Evolutionary conservation across 164 flowering plant genomes (phyloP).

Genomic region (Magnolia kwangsiensis): DNA sequence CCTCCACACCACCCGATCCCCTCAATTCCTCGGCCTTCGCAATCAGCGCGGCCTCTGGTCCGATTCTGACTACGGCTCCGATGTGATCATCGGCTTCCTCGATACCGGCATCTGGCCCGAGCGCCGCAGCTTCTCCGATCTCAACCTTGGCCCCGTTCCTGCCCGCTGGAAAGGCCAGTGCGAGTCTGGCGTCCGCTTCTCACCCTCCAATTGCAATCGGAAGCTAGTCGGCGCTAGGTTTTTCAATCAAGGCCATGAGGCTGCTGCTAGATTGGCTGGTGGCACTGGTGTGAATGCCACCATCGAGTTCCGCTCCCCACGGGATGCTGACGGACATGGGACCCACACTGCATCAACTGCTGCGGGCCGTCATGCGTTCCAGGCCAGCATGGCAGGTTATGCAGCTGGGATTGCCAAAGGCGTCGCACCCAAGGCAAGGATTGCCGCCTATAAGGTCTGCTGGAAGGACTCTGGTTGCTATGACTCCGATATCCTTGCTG

Average conservation of each 20-base stretch:
- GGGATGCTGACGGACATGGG: slow-evolving; percentile 97
- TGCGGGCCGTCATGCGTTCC: slow-evolving; percentile 68
- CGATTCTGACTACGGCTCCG: slow-evolving; percentile 88
- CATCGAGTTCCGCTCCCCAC: slow-evolving; percentile 67
- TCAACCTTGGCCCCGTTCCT: slow-evolving; percentile 74
- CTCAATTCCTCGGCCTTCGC: slow-evolving; percentile 83
- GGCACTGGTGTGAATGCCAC: slow-evolving; percentile 44
- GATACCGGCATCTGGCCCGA: slow-evolving; percentile 99
- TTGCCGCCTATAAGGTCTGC: slow-evolving; percentile 89
- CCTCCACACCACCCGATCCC: slow-evolving; percentile 98
- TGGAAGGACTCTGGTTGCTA: slow-evolving; percentile 84
- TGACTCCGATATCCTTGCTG: slow-evolving; percentile 87
- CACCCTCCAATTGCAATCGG: slow-evolving; percentile 48
- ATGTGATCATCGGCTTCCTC: slow-evolving; percentile 76
- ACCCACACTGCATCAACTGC: slow-evolving; percentile 97
- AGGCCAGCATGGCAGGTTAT: slow-evolving; percentile 75
- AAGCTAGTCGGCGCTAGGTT: slow-evolving; percentile 85
- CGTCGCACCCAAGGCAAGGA: slow-evolving; percentile 84
- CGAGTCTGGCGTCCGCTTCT: slow-evolving; percentile 51
- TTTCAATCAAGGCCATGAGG: slow-evolving; percentile 74
- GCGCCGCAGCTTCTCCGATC: slow-evolving; percentile 76
- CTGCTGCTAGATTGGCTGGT: slow-evolving; percentile 33
- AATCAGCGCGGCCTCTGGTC: slow-evolving; percentile 91
- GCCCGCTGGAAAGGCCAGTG: slow-evolving; percentile 73
- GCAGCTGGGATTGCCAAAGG: slow-evolving; percentile 93